Evolutionary conservation across 1,284 basidiomycete genomes (phyloP).

Genomic region (Trametes hirsuta): DNA sequence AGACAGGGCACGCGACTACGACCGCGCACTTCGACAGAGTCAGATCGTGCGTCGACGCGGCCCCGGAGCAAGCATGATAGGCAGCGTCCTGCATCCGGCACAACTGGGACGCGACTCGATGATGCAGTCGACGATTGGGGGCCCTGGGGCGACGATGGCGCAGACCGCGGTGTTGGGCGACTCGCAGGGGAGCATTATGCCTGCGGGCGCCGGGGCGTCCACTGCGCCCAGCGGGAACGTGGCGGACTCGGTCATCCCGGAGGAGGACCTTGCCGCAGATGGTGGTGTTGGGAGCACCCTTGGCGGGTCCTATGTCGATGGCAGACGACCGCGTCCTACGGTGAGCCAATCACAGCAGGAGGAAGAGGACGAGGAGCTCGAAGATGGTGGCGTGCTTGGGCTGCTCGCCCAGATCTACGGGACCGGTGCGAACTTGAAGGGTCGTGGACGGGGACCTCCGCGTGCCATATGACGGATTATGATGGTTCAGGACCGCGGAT

Average conservation of each 20-base stretch:
- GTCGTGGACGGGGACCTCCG: conserved; percentile 44
- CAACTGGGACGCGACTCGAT: conserved; percentile 41
- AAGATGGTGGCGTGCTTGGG: conserved; percentile 69
- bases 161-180: conserved; percentile 73
- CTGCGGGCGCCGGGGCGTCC: neutral
- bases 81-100: conserved; percentile 36
- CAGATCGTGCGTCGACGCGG: conserved; percentile 49
- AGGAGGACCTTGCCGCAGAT: conserved; percentile 52
- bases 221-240: conserved; percentile 12
- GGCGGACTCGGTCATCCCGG: conserved; percentile 36
- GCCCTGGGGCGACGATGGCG: conserved; percentile 51
- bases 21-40: conserved; percentile 72
- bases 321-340: conserved; percentile 39
- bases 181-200: conserved; percentile 60
- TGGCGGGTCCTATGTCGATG: conserved; percentile 72
- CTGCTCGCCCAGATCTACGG: conserved; percentile 81
- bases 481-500: neutral
- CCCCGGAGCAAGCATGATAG: conserved; percentile 34
- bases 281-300: conserved; percentile 62
- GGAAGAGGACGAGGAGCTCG: conserved; percentile 62
- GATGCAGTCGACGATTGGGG: conserved; percentile 38
- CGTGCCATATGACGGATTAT: conserved; percentile 42
- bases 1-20: conserved; percentile 71
- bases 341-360: conserved; percentile 56
- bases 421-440: conserved; percentile 47